Evolutionary conservation across 1,139 yeast species (phyloP).

Genomic region (Candida mesenterica): DNA sequence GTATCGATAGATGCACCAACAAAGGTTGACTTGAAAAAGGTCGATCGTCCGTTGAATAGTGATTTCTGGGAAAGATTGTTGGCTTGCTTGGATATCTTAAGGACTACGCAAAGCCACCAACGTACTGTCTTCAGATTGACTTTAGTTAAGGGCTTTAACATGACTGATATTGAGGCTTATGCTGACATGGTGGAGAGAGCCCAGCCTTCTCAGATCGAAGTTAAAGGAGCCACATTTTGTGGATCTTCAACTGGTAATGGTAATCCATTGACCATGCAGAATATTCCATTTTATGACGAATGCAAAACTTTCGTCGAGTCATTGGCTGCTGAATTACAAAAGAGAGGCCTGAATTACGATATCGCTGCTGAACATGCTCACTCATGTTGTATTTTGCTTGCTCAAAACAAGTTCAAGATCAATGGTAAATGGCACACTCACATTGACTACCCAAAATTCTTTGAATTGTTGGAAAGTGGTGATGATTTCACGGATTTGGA

Average conservation of each 20-base stretch:
- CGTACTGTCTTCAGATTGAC: constrained; percentile 91
- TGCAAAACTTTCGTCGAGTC: constrained; percentile 71
- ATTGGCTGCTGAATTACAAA: constrained; percentile 56
- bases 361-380: constrained; percentile 96
- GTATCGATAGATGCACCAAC: constrained; percentile 94
- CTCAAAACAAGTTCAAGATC: constrained; percentile 68
- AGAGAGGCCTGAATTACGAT: constrained; percentile 68
- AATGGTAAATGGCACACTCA: constrained; percentile 85
- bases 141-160: constrained; percentile 87
- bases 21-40: constrained; percentile 71
- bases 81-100: constrained; percentile 74
- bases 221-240: constrained; percentile 93
- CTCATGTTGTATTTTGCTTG: constrained; percentile 86
- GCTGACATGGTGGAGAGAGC: constrained; percentile 87
- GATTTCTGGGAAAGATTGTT: constrained; percentile 92
- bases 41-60: constrained; percentile 84
- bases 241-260: constrained; percentile 81
- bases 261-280: constrained; percentile 90
- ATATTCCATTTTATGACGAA: constrained; percentile 91
- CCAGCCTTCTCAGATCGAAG: constrained; percentile 83
- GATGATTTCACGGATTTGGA: constrained; percentile 73
- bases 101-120: constrained; percentile 72
- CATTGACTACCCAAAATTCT: constrained; percentile 77
- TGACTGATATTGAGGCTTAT: constrained; percentile 78
- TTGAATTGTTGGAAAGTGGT: constrained; percentile 65